These are phyloP conservation scores for Chloranthus sessilifolius DNA, from an alignment of 164 flowering plant species.

Conservation along the genomic window DNA sequence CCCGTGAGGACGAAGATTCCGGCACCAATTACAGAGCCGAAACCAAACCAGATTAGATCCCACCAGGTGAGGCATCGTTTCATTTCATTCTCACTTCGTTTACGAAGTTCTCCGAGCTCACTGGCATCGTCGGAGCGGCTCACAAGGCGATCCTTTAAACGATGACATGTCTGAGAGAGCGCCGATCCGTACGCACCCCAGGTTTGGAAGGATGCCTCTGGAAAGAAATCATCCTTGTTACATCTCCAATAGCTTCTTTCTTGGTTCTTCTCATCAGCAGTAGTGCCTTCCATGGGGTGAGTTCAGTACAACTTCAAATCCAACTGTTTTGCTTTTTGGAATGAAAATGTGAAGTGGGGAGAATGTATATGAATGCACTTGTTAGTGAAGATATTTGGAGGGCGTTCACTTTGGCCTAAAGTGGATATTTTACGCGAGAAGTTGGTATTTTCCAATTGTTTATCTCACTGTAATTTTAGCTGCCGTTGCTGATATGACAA, in stretches of 20 bases:
- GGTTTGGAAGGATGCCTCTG: constrained; percentile 60
- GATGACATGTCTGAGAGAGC: constrained; percentile 39
- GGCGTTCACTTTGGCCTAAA: too few species aligned
- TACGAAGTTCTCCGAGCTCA: constrained; percentile 41
- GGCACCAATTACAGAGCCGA: constrained; percentile 83
- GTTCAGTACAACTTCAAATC: too few species aligned
- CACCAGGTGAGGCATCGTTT: constrained; percentile 72
- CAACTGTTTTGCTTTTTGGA: too few species aligned
- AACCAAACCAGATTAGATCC: constrained; percentile 78
- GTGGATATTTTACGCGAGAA: too few species aligned
- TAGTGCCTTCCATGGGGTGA: constrained; percentile 11
- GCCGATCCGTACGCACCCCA: constrained; percentile 45
- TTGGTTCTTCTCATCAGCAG: not conserved
- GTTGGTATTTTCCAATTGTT: too few species aligned
- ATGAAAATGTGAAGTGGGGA: too few species aligned
- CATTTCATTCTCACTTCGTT: constrained; percentile 49
- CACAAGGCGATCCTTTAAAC: constrained; percentile 59
- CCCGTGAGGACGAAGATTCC: constrained; percentile 80
- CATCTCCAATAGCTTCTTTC: constrained; percentile 53
- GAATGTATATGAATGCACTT: too few species aligned
- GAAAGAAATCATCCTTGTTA: constrained; percentile 71
- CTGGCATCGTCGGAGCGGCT: constrained; percentile 51
- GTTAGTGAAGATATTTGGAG: too few species aligned
- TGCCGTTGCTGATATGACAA: too few species aligned
- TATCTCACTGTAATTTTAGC: too few species aligned